Base-by-base conservation (phyloP, 2,329 filamentous ascomycete species). In the Colletotrichum caudatum region DNA sequence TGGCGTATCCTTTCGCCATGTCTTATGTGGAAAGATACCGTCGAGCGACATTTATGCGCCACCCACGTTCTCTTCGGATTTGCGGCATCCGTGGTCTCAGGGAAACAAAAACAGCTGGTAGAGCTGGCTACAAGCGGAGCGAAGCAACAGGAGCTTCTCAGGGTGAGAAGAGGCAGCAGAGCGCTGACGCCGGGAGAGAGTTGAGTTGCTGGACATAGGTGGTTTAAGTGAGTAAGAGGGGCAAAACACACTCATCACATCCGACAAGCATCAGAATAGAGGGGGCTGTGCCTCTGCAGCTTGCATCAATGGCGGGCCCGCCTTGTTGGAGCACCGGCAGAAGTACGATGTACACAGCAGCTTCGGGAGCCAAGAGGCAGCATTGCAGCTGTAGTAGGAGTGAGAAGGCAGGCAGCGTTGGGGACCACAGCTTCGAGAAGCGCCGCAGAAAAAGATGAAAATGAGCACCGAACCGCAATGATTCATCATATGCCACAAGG, bases 251-350 rank as follows among this genome's bases (percentile, higher is more conserved):
- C 20, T n/a, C 53, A 37, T 56, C 59, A 18, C 33, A 23, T 48
- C 46, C 12, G 56, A 16, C 56, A 35, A 58, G 64, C 41, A 50
- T 59, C 58, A 71, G 64, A 18, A 61, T 20, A 35, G 63, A 71
- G 68, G 68, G 68, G 69, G 64, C 69, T 68, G 46, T 69, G 69
- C 58, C 51, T 48, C 46, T 51, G 63, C 56, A 61, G 51, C 46
- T 66, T 33, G 67, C 67, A 66, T 70, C 63, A 44, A 66, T 18
- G 63, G 50, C 26, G 46, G 46, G 16, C 18, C 46, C 20, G n/a
- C 56, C 50, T 48, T 16, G 44, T 62, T 62, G 59, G 33, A 37
- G 59, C 57, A 26, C 16, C 51, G 29, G 58, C n/a, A 29, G 46
- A 46, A 48, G 18, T 44, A 44, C 48, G 26, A n/a, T 16, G 26